A percentile compares a stretch with the other conserved stretches of the same genome.
Evolutionary conservation across 2,329 filamentous ascomycete species (phyloP).

Genomic region (Drechslera avenae): DNA sequence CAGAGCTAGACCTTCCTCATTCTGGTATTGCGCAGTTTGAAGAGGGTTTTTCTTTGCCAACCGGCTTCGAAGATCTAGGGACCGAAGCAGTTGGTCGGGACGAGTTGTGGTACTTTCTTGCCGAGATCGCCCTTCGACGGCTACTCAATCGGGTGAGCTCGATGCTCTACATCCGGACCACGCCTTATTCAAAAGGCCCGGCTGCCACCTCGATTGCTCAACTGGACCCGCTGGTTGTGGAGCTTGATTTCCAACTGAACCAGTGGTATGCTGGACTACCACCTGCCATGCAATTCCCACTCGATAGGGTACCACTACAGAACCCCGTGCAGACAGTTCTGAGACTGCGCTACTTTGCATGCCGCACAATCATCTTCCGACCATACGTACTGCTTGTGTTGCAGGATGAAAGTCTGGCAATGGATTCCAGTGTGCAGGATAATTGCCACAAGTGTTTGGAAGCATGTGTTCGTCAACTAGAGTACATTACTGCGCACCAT

Average conservation of each 20-base stretch:
- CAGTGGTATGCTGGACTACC: slow-evolving; percentile 86
- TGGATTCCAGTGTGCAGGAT: slow-evolving; percentile 74
- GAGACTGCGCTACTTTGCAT: slow-evolving; percentile 80
- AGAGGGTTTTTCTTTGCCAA: slow-evolving; percentile 77
- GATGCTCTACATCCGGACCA: slow-evolving; percentile 75
- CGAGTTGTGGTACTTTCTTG: slow-evolving; percentile 84
- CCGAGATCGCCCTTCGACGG: slow-evolving; percentile 78
- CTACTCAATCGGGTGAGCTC: slow-evolving; percentile 80
- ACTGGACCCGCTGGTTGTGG: slow-evolving; percentile 76
- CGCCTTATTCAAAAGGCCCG: slow-evolving; percentile 41
- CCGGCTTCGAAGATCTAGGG: slow-evolving; percentile 73
- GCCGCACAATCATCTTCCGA: slow-evolving; percentile 83
- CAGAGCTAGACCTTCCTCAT: slow-evolving; percentile 80
- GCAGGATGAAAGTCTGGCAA: slow-evolving; percentile 73
- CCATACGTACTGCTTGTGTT: slow-evolving; percentile 82
- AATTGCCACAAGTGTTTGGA: slow-evolving; percentile 83
- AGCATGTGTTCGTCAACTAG: slow-evolving; percentile 77
- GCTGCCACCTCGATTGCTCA: slow-evolving; percentile 70
- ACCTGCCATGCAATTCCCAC: slow-evolving; percentile 75
- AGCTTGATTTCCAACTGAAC: slow-evolving; percentile 80
- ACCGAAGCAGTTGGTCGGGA: slow-evolving; percentile 72
- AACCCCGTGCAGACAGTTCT: slow-evolving; percentile 81
- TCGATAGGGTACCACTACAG: slow-evolving; percentile 67
- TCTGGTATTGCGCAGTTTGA: slow-evolving; percentile 83
- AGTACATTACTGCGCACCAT: slow-evolving; percentile 78